Conservation (phyloP, 306 rosid species). For the Arachis hypogaea region DNA sequence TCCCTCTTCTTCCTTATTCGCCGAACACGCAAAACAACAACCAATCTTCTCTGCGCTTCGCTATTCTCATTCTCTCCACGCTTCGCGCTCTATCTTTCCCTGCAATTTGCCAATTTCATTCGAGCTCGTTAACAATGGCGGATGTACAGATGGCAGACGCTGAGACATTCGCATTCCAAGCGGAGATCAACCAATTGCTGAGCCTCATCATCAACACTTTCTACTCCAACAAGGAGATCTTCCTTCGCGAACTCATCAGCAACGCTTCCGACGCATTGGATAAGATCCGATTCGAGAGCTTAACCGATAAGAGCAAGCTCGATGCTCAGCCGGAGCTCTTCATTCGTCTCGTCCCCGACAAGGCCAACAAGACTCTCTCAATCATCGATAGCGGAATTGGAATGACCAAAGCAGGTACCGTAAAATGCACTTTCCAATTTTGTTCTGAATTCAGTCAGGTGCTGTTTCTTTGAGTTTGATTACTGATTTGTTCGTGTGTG, state of each 20-base stretch:
- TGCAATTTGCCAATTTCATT: neutral
- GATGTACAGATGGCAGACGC: constrained; percentile 61
- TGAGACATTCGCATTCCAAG: constrained; percentile 75
- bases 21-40: neutral
- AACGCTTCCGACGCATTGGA: constrained; percentile 74
- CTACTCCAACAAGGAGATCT: constrained; percentile 80
- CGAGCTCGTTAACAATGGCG: constrained; percentile 31
- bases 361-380: constrained; percentile 62
- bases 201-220: constrained; percentile 74
- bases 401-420: constrained; percentile 76
- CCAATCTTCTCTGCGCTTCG: neutral
- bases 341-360: constrained; percentile 69
- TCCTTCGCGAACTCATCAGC: constrained; percentile 69
- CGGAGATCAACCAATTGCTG: constrained; percentile 72
- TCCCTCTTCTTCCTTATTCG: neutral
- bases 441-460: neutral
- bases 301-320: constrained; percentile 69
- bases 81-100: neutral
- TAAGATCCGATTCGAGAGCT: constrained; percentile 63
- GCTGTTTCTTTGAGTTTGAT: neutral
- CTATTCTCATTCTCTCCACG: neutral
- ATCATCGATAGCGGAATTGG: constrained; percentile 74
- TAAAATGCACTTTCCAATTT: neutral
- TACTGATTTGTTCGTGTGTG: neutral
- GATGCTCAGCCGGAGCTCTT: constrained; percentile 70